These are phyloP conservation scores for Wickerhamomyces hampshirensis DNA, from an alignment of 805 yeast genomes.

Conservation along the genomic window DNA sequence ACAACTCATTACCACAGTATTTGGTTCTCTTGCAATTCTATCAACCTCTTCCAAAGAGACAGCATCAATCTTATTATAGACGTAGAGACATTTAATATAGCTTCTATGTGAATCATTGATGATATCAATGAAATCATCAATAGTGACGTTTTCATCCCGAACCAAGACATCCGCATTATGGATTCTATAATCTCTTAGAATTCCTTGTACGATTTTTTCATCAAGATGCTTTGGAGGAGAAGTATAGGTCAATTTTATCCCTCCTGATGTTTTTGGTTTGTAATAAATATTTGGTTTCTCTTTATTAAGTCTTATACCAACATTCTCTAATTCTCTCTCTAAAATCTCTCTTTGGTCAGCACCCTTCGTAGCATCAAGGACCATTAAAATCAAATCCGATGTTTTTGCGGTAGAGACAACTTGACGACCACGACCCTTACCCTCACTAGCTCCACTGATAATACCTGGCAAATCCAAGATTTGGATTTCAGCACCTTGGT, in stretches of 20 bases:
- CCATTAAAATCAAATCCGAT: constrained; percentile 88
- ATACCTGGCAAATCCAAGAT: constrained; percentile 98
- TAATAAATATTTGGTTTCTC: constrained; percentile 71
- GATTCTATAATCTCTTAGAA: constrained; percentile 80
- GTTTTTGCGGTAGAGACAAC: constrained; percentile 96
- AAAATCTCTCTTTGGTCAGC: constrained; percentile 82
- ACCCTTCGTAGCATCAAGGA: constrained; percentile 92
- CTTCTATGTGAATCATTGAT: constrained; percentile 84
- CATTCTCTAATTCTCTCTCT: constrained; percentile 86
- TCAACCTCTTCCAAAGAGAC: constrained; percentile 94
- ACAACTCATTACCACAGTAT: constrained; percentile 92
- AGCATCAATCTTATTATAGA: constrained; percentile 92
- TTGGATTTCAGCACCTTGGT: constrained; percentile 95
- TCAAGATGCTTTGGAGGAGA: constrained; percentile 79
- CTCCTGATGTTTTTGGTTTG: constrained; percentile 83
- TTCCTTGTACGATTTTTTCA: constrained; percentile 71
- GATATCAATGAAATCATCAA: constrained; percentile 90
- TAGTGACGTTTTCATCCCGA: constrained; percentile 82
- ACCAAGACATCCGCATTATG: constrained; percentile 92
- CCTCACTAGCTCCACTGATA: constrained; percentile 93
- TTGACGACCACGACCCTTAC: constrained; percentile 96
- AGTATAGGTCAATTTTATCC: constrained; percentile 76
- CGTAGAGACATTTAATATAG: constrained; percentile 87
- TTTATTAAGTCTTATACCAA: constrained; percentile 87
- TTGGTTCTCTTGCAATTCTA: constrained; percentile 84